Percentiles rank a stretch among this genome's conserved stretches.
phyloP scores from a whole-genome alignment of 306 rosid species.

The Carpinus fangiana region DNA sequence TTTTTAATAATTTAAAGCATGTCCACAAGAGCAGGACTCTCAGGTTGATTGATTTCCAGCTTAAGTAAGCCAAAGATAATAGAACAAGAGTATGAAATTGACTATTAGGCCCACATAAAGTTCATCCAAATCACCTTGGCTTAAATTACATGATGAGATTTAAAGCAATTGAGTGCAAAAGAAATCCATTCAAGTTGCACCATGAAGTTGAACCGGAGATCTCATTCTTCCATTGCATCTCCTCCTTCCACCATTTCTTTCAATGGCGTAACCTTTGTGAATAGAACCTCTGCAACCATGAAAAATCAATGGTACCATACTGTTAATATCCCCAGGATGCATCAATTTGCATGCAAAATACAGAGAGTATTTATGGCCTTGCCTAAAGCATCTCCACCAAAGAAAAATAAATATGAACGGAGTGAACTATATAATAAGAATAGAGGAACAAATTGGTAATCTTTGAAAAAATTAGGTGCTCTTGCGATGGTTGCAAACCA shows the following conservation, averaged over 20 bases:
- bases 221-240: slow-evolving; percentile 55
- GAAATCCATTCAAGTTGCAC: neutral
- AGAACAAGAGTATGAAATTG: neutral
- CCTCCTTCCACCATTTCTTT: slow-evolving; percentile 41
- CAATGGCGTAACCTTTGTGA: slow-evolving; percentile 46
- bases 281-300: slow-evolving; percentile 47
- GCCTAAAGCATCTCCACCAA: neutral
- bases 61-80: neutral
- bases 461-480: neutral
- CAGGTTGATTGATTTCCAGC: neutral
- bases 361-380: neutral
- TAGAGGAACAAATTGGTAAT: neutral
- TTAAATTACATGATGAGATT: neutral
- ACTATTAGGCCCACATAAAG: neutral
- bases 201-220: neutral
- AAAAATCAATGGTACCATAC: slow-evolving; percentile 6
- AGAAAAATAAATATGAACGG: neutral
- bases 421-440: neutral
- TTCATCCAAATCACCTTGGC: neutral
- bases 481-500: neutral
- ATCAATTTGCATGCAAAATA: neutral
- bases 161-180: neutral
- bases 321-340: neutral
- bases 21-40: neutral
- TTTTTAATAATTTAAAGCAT: neutral